Evolutionary conservation across 495 filamentous ascomycete genomes (phyloP).

Genomic region (Baudoinia panamericana): DNA sequence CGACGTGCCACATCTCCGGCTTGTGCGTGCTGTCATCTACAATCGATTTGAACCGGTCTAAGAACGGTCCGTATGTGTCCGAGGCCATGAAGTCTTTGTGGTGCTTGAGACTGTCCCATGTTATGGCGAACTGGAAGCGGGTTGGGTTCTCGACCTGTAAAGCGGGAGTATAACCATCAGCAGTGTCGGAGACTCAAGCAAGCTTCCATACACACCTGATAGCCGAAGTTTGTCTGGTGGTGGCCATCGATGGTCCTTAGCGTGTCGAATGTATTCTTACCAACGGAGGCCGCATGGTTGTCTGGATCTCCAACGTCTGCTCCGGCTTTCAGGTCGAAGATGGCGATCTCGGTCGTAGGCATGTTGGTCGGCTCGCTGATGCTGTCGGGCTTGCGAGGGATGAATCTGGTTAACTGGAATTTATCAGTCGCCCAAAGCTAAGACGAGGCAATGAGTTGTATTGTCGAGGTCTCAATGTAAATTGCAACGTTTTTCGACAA

Average conservation of each 20-base stretch:
- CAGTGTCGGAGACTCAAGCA: too few species aligned
- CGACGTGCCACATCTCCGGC: slow-evolving; percentile 8
- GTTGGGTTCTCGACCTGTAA: too few species aligned
- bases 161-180: too few species aligned
- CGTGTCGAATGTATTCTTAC: slow-evolving; percentile 10
- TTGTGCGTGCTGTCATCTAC: slow-evolving; percentile 8
- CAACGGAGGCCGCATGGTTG: slow-evolving; percentile 5
- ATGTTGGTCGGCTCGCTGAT: too few species aligned
- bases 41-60: slow-evolving; percentile 5
- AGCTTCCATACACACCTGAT: too few species aligned
- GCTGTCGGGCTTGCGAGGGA: too few species aligned
- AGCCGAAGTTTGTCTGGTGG: slow-evolving; percentile 18
- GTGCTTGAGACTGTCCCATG: slow-evolving; percentile 13
- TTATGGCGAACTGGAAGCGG: not conserved
- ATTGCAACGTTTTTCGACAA: too few species aligned
- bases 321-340: slow-evolving; percentile 11
- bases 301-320: slow-evolving; percentile 12
- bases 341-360: slow-evolving; percentile 17
- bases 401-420: too few species aligned
- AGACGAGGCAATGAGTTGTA: too few species aligned
- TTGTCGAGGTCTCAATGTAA: too few species aligned
- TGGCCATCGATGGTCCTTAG: slow-evolving; percentile 12
- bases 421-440: too few species aligned
- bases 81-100: slow-evolving; percentile 16
- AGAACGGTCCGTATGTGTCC: slow-evolving; percentile 11